A percentile compares a stretch with the other conserved stretches of the same genome.
These are phyloP conservation scores for Leptomonas pyrrhocoris DNA, from an alignment of 208 protist species.

Conservation along the genomic window DNA sequence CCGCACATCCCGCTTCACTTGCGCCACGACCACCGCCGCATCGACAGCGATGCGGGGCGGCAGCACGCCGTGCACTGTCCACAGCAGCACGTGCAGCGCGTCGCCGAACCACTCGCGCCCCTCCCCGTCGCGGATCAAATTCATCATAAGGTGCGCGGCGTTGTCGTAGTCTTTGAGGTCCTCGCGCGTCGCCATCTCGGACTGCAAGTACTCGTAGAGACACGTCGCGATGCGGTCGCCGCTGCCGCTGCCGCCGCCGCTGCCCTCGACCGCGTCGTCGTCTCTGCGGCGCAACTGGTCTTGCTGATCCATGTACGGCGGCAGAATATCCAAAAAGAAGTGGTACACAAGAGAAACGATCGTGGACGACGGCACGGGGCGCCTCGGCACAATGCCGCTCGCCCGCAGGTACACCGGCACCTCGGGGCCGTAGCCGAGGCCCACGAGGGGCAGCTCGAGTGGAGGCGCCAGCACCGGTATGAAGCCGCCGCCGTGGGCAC, in stretches of 20 bases:
- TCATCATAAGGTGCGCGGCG: slow-evolving; percentile 67
- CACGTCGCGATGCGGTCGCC: slow-evolving; percentile 9
- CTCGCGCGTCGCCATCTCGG: slow-evolving; percentile 21
- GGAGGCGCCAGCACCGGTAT: slow-evolving; percentile 3
- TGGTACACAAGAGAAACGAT: slow-evolving; percentile 51
- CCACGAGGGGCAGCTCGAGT: slow-evolving; percentile 48
- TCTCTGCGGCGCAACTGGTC: slow-evolving; percentile 10
- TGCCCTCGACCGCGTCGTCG: neutral
- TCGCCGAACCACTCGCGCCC: slow-evolving; percentile 36
- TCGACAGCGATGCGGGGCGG: slow-evolving; percentile 78
- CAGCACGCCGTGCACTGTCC: slow-evolving; percentile 51
- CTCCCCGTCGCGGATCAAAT: slow-evolving; percentile 53
- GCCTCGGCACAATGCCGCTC: slow-evolving; percentile 54
- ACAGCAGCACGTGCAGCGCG: slow-evolving; percentile 53
- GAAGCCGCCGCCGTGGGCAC: neutral
- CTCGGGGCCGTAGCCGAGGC: slow-evolving; percentile 33
- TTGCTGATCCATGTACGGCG: slow-evolving; percentile 47
- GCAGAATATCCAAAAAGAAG: slow-evolving; percentile 72
- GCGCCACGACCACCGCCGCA: slow-evolving; percentile 58
- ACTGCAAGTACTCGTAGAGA: slow-evolving; percentile 28
- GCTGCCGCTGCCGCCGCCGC: neutral
- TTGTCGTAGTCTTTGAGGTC: slow-evolving; percentile 35
- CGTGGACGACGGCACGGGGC: slow-evolving; percentile 36
- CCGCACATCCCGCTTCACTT: slow-evolving; percentile 64
- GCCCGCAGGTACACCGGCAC: slow-evolving; percentile 59